Evolutionary conservation across 192 early-diverging fungal species (phyloP), one percentile per base, ranked within the genome.

Genomic region (Thamnidium elegans): DNA sequence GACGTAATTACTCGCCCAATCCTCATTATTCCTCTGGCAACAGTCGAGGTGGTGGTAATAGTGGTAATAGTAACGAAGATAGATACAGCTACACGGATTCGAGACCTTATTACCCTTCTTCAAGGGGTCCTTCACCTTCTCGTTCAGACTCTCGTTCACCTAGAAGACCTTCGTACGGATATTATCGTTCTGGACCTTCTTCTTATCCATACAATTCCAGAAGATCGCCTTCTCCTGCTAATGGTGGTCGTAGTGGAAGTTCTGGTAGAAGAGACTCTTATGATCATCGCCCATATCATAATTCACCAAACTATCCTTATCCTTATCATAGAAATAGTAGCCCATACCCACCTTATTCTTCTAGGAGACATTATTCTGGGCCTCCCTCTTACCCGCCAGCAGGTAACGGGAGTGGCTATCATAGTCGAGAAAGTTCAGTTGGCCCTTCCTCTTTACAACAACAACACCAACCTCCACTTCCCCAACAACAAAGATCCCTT

Each of bases 211-310:
- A 63, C 23, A 14, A n/a, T 44, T 70, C 68, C 20, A 23, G 68
- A 56, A 48, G 68, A 11, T 64, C 62, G 13, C 68, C 68, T 43
- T 70, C 68, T 1, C 66, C 66, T 17, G 43, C 30, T 2, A 43
- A 30, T 15, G 36, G 23, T 7, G 39, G 56, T 1, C 56, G 58
- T 50, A 45, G 32, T 50, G 39, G 58, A 23, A 64, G 39, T 53
- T 21, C 34, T 9, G 52, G 50, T 36, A 51, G 63, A 32, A 51
- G 63, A 55, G 63, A 64, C 5, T 70, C 68, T 4, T 70, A 70
- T 58, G 65, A 67, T 20, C 65, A 67, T 34, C 23, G 65, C 19
- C 56, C 65, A 13, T 26, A 46, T 10, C 45, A 55, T 39, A 47
- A 44, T 11, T 17, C 60, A 3, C 46, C 46, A 48, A 17, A 48